phyloP scores from a whole-genome alignment of 495 filamentous ascomycete species.

The Pseudomonodictys pantanalensis region DNA sequence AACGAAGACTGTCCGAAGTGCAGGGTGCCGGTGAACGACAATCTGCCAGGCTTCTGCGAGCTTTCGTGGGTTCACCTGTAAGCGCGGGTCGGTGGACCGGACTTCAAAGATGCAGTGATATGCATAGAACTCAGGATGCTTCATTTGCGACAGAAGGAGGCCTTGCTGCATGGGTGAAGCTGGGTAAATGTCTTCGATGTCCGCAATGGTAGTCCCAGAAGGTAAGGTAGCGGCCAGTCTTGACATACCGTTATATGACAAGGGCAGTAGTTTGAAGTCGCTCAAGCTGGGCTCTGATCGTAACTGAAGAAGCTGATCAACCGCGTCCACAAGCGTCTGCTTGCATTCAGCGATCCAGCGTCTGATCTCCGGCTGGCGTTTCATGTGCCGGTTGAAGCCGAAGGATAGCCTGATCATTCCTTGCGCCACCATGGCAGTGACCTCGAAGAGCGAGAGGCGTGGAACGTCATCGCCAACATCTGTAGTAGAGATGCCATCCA shows the following conservation, averaged over 20 bases:
- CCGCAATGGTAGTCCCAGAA: conserved; percentile 45
- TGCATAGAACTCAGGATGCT: conserved; percentile 58
- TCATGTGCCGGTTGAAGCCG: conserved; percentile 59
- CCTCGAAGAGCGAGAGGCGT: conserved; percentile 65
- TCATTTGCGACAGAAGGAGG: conserved; percentile 59
- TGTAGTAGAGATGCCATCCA: conserved; percentile 40
- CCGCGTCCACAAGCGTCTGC: conserved; percentile 51
- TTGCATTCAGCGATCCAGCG: conserved; percentile 61
- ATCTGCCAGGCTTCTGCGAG: conserved; percentile 50
- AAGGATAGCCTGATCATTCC: conserved; percentile 63
- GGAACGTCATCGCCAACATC: conserved; percentile 57
- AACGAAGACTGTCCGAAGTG: conserved; percentile 52
- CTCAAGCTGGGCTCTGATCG: conserved; percentile 55
- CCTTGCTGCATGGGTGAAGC: conserved; percentile 67
- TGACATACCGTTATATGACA: conserved; percentile 57
- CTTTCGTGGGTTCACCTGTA: conserved; percentile 39
- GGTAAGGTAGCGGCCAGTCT: conserved; percentile 37
- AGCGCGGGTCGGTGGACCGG: conserved; percentile 29
- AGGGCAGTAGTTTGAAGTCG: conserved; percentile 60
- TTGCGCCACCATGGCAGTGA: conserved; percentile 58
- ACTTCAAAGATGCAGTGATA: conserved; percentile 62
- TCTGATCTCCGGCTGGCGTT: conserved; percentile 55
- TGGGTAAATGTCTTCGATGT: conserved; percentile 63
- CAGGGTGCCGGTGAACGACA: conserved; percentile 51
- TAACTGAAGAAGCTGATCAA: conserved; percentile 50